Evolutionary conservation across 164 flowering plant genomes (phyloP).

Genomic region (Brasenia schreberi): DNA sequence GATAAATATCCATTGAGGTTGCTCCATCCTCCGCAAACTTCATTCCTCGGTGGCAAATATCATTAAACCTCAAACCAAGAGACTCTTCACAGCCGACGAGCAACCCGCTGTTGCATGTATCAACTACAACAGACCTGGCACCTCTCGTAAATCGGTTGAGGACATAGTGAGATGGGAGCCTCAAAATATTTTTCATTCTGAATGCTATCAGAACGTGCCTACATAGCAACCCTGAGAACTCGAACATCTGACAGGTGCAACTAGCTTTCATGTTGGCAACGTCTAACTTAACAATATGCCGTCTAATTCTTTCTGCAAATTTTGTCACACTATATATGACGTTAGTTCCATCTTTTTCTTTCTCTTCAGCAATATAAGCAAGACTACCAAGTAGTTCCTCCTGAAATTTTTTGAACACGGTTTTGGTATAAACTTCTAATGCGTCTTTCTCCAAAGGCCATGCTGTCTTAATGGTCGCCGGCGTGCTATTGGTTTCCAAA

Average conservation of each 20-base stretch:
- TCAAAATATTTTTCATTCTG: conserved; percentile 2
- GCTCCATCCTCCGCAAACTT: conserved; percentile 8
- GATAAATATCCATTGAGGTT: conserved; percentile 1
- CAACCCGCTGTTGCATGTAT: conserved; percentile 1
- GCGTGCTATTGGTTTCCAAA: conserved; percentile 1
- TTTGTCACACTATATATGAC: conserved; percentile 2
- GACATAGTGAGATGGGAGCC: conserved; percentile 12
- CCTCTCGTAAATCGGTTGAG: conserved; percentile 10
- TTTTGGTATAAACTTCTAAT: conserved; percentile 4
- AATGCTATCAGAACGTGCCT: conserved; percentile 8
- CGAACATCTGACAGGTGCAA: conserved; percentile 10
- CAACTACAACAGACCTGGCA: conserved; percentile 7
- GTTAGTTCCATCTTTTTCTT: conserved; percentile 3
- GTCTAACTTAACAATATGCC: conserved; percentile 4
- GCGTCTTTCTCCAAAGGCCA: conserved; percentile 6
- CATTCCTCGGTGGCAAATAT: conserved; percentile 5
- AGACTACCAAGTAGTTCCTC: conserved; percentile 7
- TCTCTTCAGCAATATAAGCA: conserved; percentile 2
- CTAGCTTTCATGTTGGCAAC: conserved; percentile 6
- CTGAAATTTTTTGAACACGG: conserved; percentile 6
- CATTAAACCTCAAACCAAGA: conserved; percentile 3
- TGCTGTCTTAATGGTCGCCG: conserved; percentile 4
- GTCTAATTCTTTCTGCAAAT: conserved; percentile 4
- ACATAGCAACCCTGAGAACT: conserved; percentile 6
- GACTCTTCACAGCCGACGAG: conserved; percentile 2